Conservation (phyloP, 768 basidiomycete species). For the Russula virescens region DNA sequence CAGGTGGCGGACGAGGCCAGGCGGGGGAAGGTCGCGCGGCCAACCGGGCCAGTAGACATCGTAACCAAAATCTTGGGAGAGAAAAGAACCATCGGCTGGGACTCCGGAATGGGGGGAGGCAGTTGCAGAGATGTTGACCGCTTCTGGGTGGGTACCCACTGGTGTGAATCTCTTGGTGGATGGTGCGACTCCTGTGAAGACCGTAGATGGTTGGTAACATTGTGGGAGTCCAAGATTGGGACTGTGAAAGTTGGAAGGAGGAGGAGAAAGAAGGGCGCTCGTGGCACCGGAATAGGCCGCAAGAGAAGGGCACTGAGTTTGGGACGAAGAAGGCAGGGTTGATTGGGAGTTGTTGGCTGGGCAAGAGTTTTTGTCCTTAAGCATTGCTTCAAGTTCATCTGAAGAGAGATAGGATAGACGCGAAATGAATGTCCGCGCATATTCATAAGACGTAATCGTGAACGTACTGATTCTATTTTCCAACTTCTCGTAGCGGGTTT, state of each 20-base stretch:
- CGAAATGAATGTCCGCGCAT: neutral
- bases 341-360: neutral
- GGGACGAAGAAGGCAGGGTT: neutral
- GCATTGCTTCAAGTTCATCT: conserved; percentile 68
- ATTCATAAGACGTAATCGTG: neutral
- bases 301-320: conserved; percentile 15
- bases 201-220: neutral
- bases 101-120: neutral
- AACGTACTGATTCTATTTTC: conserved; percentile 64
- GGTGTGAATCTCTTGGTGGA: conserved; percentile 1
- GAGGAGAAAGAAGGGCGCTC: neutral
- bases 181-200: neutral
- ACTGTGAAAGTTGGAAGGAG: neutral
- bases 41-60: conserved; percentile 34
- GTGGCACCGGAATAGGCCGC: neutral
- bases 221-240: conserved; percentile 8
- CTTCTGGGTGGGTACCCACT: conserved; percentile 1
- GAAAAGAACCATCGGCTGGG: neutral
- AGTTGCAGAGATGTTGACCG: neutral
- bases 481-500: conserved; percentile 55
- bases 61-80: conserved; percentile 2
- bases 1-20: conserved; percentile 60
- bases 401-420: neutral
- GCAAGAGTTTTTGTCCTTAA: conserved; percentile 32
- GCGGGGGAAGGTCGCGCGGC: conserved; percentile 58